Conservation (phyloP, 169 alveolate genomes). For the Eimeria zaria region DNA sequence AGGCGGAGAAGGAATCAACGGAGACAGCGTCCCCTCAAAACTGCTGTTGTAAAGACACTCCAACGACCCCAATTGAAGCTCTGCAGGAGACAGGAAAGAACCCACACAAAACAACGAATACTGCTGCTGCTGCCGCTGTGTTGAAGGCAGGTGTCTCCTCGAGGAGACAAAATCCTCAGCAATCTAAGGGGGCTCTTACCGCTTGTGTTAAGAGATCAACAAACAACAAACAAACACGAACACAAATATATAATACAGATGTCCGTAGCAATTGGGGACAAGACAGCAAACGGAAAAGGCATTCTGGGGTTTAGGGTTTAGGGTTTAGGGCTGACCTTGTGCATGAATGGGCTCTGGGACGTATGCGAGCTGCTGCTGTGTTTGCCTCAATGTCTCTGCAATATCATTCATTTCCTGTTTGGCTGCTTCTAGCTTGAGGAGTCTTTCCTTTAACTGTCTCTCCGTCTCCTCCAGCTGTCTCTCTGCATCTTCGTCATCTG, state of each 20-base stretch:
- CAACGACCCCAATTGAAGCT: not conserved
- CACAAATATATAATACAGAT: too few species aligned
- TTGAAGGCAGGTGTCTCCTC: too few species aligned
- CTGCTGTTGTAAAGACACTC: not conserved
- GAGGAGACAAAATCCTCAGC: too few species aligned
- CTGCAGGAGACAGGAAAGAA: not conserved
- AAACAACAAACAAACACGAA: not conserved
- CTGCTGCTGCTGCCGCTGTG: too few species aligned
- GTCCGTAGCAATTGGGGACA: too few species aligned
- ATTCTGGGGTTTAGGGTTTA: not conserved
- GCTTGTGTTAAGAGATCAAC: too few species aligned
- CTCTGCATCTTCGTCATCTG: constrained; percentile 8
- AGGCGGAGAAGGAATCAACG: constrained; percentile 36
- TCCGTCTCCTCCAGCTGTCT: constrained; percentile 17
- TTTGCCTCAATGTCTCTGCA: not conserved
- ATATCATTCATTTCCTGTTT: not conserved
- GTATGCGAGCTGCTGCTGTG: constrained; percentile 6
- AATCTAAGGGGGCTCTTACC: too few species aligned
- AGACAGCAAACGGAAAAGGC: too few species aligned
- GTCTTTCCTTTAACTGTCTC: not conserved
- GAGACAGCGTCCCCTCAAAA: not conserved
- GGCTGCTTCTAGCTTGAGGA: not conserved
- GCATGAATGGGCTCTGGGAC: not conserved
- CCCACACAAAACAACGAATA: not conserved
- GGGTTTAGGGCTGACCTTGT: not conserved